Evolutionary conservation across 208 protist species (phyloP).

Genomic region (Crithidia brevicula): DNA sequence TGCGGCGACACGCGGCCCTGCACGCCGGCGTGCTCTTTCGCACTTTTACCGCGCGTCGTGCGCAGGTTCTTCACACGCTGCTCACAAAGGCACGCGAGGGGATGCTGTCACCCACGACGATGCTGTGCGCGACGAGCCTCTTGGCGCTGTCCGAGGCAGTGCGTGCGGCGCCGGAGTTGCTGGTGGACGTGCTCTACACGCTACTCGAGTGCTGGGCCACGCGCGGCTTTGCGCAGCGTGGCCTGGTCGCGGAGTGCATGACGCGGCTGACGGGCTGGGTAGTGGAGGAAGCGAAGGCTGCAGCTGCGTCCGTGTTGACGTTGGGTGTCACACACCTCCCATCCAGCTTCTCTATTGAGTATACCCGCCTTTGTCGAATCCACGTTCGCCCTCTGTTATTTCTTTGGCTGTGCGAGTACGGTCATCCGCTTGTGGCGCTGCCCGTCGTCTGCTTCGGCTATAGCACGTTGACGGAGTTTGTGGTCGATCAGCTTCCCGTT

Average conservation of each 20-base stretch:
- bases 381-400: slow-evolving; percentile 56
- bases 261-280: slow-evolving; percentile 37
- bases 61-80: slow-evolving; percentile 61
- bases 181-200: slow-evolving; percentile 61
- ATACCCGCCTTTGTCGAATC: slow-evolving; percentile 43
- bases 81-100: slow-evolving; percentile 56
- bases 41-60: slow-evolving; percentile 42
- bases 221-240: slow-evolving; percentile 53
- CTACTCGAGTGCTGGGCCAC: slow-evolving; percentile 81
- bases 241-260: slow-evolving; percentile 61
- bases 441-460: slow-evolving; percentile 69
- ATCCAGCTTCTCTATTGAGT: too few relatives aligned
- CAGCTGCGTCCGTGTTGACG: too few relatives aligned
- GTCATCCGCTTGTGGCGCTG: slow-evolving; percentile 68
- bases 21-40: slow-evolving; percentile 60
- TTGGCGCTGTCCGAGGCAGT: slow-evolving; percentile 70
- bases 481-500: slow-evolving; percentile 25
- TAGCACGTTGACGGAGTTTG: slow-evolving; percentile 32
- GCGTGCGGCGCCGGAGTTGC: slow-evolving; percentile 50
- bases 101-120: slow-evolving; percentile 47
- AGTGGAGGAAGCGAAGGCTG: neutral
- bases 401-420: slow-evolving; percentile 66
- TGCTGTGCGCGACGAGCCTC: slow-evolving; percentile 65
- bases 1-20: slow-evolving; percentile 59
- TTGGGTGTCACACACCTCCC: too few relatives aligned